Conservation (phyloP, 73 alveolate species). For the Paramecium bursaria region DNA sequence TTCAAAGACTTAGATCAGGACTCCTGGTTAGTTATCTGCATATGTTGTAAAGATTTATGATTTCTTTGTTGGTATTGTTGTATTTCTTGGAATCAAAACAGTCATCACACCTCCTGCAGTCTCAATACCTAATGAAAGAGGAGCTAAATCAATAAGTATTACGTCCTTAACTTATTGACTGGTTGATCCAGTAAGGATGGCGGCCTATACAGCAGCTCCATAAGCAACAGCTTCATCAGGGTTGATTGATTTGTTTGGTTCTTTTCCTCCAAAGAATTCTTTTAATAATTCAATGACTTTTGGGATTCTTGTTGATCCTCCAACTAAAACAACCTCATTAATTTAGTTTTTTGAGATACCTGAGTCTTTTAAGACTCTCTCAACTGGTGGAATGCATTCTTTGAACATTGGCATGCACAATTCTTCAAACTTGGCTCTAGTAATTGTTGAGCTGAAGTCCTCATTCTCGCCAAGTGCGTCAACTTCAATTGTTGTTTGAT, state of each 20-base stretch:
- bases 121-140: slow-evolving; percentile 96
- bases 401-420: slow-evolving; percentile 82
- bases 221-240: slow-evolving; percentile 87
- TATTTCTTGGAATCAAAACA: slow-evolving; percentile 94
- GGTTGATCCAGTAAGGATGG: slow-evolving; percentile 76
- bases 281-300: slow-evolving; percentile 92
- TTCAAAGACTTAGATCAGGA: slow-evolving; percentile 94
- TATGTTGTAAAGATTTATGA: slow-evolving; percentile 93
- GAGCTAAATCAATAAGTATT: slow-evolving; percentile 88
- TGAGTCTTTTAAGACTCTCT: slow-evolving; percentile 78
- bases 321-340: slow-evolving; percentile 83
- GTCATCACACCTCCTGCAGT: slow-evolving; percentile 99
- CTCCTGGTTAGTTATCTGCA: slow-evolving; percentile 98
- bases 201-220: slow-evolving; percentile 86
- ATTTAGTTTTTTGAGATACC: slow-evolving; percentile 76
- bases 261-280: slow-evolving; percentile 95
- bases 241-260: slow-evolving; percentile 87
- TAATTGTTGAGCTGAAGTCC: slow-evolving; percentile 87
- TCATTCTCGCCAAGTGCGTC: slow-evolving; percentile 90
- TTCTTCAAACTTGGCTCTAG: slow-evolving; percentile 95
- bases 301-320: slow-evolving; percentile 92
- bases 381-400: slow-evolving; percentile 83
- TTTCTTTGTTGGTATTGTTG: slow-evolving; percentile 94
- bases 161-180: slow-evolving; percentile 78
- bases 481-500: slow-evolving; percentile 87